Percentiles rank a stretch among this genome's conserved stretches.
Evolutionary conservation across 371 early-diverging fungal genomes (phyloP).

Genomic region (Rozella allomycis): DNA sequence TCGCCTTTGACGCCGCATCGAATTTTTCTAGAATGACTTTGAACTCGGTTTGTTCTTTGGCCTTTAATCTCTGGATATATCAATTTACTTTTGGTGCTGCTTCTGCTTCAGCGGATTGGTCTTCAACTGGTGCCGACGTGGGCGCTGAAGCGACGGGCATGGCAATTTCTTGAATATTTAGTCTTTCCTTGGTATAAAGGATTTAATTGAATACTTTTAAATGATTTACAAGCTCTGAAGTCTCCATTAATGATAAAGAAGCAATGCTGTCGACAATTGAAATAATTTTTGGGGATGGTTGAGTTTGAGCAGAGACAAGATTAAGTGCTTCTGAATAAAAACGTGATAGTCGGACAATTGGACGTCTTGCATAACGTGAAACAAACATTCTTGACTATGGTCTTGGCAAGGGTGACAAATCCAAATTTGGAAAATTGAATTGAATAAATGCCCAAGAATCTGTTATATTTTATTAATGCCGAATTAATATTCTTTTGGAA

Average conservation of each 20-base stretch:
- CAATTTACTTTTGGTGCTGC: constrained; percentile 12
- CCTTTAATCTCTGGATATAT: constrained; percentile 7
- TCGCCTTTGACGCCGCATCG: constrained; percentile 82
- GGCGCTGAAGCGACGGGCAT: constrained; percentile 54
- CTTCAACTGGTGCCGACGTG: constrained; percentile 31
- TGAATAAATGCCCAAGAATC: no score
- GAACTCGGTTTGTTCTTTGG: constrained; percentile 77
- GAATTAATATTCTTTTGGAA: no score
- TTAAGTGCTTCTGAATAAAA: no score
- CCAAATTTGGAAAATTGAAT: no score
- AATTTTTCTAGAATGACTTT: constrained; percentile 85
- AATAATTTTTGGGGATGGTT: constrained; percentile 53
- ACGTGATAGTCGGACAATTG: no score
- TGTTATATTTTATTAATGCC: no score
- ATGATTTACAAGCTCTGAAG: constrained; percentile 58
- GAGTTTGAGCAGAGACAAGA: no score
- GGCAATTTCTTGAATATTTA: constrained; percentile 79
- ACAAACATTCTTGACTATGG: no score
- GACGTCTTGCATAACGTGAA: no score
- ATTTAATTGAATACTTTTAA: constrained; percentile 46
- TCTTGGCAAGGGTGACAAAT: no score
- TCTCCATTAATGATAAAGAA: constrained; percentile 67
- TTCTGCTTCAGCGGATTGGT: constrained; percentile 39
- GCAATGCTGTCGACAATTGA: constrained; percentile 72
- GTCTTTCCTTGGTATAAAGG: constrained; percentile 31